Evolutionary conservation across 2,329 filamentous ascomycete genomes (phyloP).

Genomic region (Aureobasidium sp.): DNA sequence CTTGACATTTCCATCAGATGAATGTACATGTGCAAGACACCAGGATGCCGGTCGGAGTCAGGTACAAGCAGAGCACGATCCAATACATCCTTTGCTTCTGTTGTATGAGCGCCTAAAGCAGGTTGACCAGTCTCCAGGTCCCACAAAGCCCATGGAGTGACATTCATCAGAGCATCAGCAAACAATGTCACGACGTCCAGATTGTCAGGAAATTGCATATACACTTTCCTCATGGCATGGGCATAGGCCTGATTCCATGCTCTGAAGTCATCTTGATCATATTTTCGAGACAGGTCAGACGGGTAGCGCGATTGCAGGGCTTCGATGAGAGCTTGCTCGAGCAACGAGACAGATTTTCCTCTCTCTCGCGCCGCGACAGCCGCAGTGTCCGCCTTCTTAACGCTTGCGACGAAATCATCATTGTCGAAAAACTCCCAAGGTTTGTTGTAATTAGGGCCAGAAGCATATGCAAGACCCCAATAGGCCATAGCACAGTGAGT

Average conservation of each 20-base stretch:
- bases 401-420: conserved; percentile 48
- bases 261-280: conserved; percentile 21
- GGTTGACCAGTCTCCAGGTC: conserved; percentile 53
- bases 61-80: conserved; percentile 50
- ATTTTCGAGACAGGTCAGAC: neutral
- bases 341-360: conserved; percentile 34
- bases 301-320: conserved; percentile 60
- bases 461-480: conserved; percentile 63
- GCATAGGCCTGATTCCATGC: conserved; percentile 56
- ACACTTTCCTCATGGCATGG: conserved; percentile 52
- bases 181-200: conserved; percentile 59
- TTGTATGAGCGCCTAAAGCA: conserved; percentile 46
- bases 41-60: conserved; percentile 54
- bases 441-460: conserved; percentile 75
- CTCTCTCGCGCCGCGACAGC: conserved; percentile 39
- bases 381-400: conserved; percentile 44
- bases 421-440: conserved; percentile 66
- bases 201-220: conserved; percentile 47
- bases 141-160: conserved; percentile 61
- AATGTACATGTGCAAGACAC: conserved; percentile 67
- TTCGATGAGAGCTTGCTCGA: conserved; percentile 57
- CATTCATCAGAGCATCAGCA: conserved; percentile 59
- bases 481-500: conserved; percentile 54
- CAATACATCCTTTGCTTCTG: conserved; percentile 53
- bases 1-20: conserved; percentile 73